Evolutionary conservation across 129 eudicot species (phyloP).

Genomic region (Tagetes patula): DNA sequence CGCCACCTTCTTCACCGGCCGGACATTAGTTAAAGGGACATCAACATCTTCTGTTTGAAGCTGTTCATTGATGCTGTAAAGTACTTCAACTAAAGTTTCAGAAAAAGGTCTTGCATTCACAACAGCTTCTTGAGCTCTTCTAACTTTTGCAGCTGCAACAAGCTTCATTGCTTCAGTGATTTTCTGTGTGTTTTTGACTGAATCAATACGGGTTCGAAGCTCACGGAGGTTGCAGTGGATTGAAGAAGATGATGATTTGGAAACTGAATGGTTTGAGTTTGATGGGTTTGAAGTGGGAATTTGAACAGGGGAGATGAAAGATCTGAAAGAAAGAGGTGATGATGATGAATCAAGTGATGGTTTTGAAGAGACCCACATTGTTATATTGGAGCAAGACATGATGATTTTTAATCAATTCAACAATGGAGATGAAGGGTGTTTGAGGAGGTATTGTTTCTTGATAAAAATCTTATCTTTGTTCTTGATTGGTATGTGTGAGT

Average conservation of each 20-base stretch:
- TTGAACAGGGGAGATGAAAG: conserved; percentile 34
- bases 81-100: conserved; percentile 54
- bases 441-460: conserved; percentile 33
- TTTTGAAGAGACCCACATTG: conserved; percentile 47
- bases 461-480: conserved; percentile 41
- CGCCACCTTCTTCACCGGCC: conserved; percentile 64
- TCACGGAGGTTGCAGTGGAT: conserved; percentile 49
- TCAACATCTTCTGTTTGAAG: conserved; percentile 56
- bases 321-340: conserved; percentile 32
- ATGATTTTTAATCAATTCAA: conserved; percentile 28
- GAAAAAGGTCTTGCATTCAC: conserved; percentile 61
- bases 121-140: conserved; percentile 75
- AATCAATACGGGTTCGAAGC: conserved; percentile 43
- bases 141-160: conserved; percentile 65
- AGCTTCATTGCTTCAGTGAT: conserved; percentile 77
- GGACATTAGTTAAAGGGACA: conserved; percentile 51
- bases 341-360: conserved; percentile 42
- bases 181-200: conserved; percentile 66
- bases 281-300: conserved; percentile 30
- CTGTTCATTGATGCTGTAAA: conserved; percentile 56
- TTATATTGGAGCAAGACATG: conserved; percentile 45
- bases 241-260: conserved; percentile 29
- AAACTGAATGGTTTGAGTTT: conserved; percentile 1
- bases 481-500: conserved; percentile 27
- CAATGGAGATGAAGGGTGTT: conserved; percentile 29